Conservation (phyloP, 78 protist genomes). For the Bodo saltans region DNA sequence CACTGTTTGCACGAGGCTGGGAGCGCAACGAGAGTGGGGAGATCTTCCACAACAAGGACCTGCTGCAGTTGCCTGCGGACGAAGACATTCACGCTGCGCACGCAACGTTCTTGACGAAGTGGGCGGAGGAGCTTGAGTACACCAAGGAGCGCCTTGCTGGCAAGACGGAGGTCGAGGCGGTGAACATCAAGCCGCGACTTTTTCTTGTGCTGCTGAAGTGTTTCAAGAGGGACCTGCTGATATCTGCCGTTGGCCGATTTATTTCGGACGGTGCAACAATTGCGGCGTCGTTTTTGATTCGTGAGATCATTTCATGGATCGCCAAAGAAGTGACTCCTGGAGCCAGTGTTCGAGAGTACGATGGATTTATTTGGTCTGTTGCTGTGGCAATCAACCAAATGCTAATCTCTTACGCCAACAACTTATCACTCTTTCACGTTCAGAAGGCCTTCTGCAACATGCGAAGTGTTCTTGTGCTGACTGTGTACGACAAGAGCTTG, state of each 20-base stretch:
- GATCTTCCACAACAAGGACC: background rate
- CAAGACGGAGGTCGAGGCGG: background rate
- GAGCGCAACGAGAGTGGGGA: background rate
- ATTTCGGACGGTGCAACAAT: background rate
- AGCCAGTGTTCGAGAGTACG: background rate
- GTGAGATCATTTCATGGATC: conserved; percentile 8
- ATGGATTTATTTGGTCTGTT: background rate
- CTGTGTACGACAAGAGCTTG: background rate
- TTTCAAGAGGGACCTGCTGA: background rate
- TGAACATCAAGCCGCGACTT: background rate
- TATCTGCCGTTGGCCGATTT: background rate
- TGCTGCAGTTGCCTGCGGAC: background rate
- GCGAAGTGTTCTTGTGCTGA: background rate
- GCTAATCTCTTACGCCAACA: background rate
- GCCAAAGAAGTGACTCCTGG: background rate
- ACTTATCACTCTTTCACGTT: background rate
- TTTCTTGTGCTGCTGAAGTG: background rate
- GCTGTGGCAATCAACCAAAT: background rate
- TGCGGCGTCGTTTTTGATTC: background rate
- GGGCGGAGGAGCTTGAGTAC: background rate
- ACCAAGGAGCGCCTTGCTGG: background rate
- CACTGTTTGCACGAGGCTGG: background rate
- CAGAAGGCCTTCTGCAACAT: background rate
- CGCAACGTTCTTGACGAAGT: background rate
- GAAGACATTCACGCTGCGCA: background rate